Evolutionary conservation across 164 flowering plant species (phyloP), one percentile per base, ranked within the genome.

Genomic region (Vitis labrusca): DNA sequence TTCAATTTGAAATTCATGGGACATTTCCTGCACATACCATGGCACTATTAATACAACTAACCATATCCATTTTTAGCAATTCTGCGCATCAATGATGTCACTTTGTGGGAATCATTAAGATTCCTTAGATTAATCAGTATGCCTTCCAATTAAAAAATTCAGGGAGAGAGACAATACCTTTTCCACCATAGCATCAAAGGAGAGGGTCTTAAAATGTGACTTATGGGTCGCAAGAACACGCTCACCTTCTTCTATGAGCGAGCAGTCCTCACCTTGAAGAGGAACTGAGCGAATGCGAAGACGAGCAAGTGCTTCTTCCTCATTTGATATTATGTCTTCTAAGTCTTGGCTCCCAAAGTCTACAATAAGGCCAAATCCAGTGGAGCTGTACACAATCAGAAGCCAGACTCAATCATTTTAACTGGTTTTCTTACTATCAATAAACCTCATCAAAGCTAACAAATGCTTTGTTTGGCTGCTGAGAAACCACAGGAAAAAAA

Each of bases 141-240:
- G n/a, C 30, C 30, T 59, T 27, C 37, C 10, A 29, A 11, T 1
- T n/a, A 19, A 57, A 5, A 23, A 19, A 23, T 23, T 59, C 61
- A 59, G 15, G 56, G 47, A 67, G 14, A 64, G 1, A 49, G 57
- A 63, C 8, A 11, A 3, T 75, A 84, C 88, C 88, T 82, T 68
- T 71, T 78, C 84, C 59, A 82, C 83, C 72, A 71, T 65, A 8
- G 85, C 84, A 77, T 84, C 85, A 73, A 71, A 80, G 68, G 75
- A 79, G 59, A 77, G 72, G 37, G 51, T 60, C 73, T 63, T 57
- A 69, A 6, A 48, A 27, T 65, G 66, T n/a, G 67, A 71, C 60
- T 68, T 68, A 7, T 65, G 59, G 61, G 61, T 53, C 3, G 80
- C 84, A 69, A 82, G 82, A 67, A 84, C 79, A 73, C 53, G 81